A percentile compares a stretch with the other conserved stretches of the same genome.
These are phyloP conservation scores for Bruguiera parviflora DNA, from an alignment of 345 rosid genomes.

Conservation along the genomic window DNA sequence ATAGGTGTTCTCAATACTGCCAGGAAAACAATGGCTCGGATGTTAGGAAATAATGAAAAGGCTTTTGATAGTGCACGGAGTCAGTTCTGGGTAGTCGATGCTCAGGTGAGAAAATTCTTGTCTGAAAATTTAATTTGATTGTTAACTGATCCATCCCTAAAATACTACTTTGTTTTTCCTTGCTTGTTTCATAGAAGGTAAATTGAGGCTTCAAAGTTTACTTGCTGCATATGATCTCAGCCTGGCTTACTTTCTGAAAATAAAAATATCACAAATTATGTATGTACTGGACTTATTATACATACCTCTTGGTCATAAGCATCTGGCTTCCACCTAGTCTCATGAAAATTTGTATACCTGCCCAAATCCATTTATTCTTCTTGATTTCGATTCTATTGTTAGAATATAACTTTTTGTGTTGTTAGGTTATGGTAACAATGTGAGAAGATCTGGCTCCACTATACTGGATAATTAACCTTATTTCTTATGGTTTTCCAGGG, in stretches of 20 bases:
- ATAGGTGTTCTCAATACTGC: constrained; percentile 97
- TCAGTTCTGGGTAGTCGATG: constrained; percentile 99
- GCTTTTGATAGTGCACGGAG: constrained; percentile 90
- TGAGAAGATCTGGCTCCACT: no score
- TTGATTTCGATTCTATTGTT: not conserved
- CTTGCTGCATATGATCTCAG: no score
- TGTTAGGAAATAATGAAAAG: constrained; percentile 79
- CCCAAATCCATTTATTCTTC: no score
- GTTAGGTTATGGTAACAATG: not conserved
- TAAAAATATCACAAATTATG: no score
- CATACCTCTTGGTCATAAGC: no score
- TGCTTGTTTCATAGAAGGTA: no score
- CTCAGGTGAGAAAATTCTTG: constrained; percentile 46
- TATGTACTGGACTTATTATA: no score
- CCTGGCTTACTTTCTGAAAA: no score
- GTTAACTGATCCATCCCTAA: not conserved
- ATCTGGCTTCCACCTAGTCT: no score
- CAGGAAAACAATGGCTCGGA: constrained; percentile 96
- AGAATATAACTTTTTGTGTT: constrained; percentile 2
- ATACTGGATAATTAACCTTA: constrained; percentile 14
- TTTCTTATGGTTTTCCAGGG: constrained; percentile 52
- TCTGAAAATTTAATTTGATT: not conserved
- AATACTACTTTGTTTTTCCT: not conserved
- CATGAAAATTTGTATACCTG: no score
- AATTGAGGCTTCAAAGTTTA: no score